Evolutionary conservation across 768 basidiomycete genomes (phyloP), one percentile per base, ranked within the genome.

Genomic region (Pleurotus eryngii): DNA sequence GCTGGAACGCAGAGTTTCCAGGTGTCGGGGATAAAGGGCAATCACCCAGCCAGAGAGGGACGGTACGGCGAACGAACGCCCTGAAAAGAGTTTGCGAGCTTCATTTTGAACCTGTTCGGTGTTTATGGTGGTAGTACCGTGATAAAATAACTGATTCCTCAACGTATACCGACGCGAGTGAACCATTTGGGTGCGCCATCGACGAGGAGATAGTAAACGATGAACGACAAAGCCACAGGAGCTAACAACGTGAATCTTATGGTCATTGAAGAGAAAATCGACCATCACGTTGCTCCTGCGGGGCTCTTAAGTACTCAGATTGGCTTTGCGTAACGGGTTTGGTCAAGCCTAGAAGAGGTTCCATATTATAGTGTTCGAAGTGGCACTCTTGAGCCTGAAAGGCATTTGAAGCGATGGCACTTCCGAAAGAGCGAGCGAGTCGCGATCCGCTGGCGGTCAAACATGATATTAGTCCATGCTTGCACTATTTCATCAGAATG

Each of bases 211-310:
- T 15, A 2, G 24, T 49, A 49, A 30, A 49, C 12, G 11, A 64
- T 55, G 58, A 57, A 58, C 55, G 55, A 47, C 5, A 22, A n/a
- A 14, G 46, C 46, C 12, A 22, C 46, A 5, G n/a, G 18, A 17
- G 46, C 46, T 22, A 47, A 14, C 14, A 47, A 24, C 18, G 15
- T 20, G 12, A 17, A 47, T 24, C 3, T 24, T 5, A 24, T 24
- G 24, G 24, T 24, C 24, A 24, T 24, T 24, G 24, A 24, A 24
- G n/a, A n/a, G n/a, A n/a, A n/a, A n/a, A n/a, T n/a, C n/a, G n/a
- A 24, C 12, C 46, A 22, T 17, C 46, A 47, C 26, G n/a, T 46
- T 24, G 24, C 24, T 24, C 24, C 24, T 24, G 24, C 24, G 24
- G 24, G 24, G 24, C 24, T 4, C 24, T 24, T 24, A 24, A 24